Base-by-base conservation (phyloP, 257 asterid species). In the Salvia rosmarinus region DNA sequence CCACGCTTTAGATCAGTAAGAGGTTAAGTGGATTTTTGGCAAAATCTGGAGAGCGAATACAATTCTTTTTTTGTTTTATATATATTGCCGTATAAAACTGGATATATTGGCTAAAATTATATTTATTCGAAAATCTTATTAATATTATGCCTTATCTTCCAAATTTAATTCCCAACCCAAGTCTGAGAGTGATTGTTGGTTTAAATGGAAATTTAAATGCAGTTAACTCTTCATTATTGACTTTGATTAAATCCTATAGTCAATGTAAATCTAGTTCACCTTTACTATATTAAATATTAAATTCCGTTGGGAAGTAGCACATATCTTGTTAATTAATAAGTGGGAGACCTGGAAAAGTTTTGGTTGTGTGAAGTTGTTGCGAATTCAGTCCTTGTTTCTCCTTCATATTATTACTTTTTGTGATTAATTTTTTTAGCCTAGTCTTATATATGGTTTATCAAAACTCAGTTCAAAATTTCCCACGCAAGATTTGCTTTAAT, bases 401-500 rank as follows among this genome's bases (percentile, higher is more conserved):
- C 13, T 19, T 50, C 28, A 50, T 2, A 42, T 11, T 12, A 12
- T 73, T 28, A 12, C 17, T 10, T 58, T 35, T 25, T 6, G 19
- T 42, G 9, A 12, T 39, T 59, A 57, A 57, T 51, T 30, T 10
- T 54, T 25, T 56, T 28, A 2, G 44, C 6, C 19, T 16, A 25
- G 30, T 25, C 30, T 25, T 25, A 3, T 25, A 1, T 40, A 50
- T 40, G 63, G 37, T 57, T 64, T 52, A 34, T 68, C 42, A 63
- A 37, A 37, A 66, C 56, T 71, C 73, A 25, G 85, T 88, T 87
- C 82, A 84, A 82, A 56, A n/a, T 42, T 63, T 70, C 76, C 21
- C 25, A 42, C 73, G 72, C 62, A 78, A 64, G 78, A 23, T 57
- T 69, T 58, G 78, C 32, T 65, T 46, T 68, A 62, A 76, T 85